Evolutionary conservation across 306 rosid species (phyloP).

Genomic region (Dalbergia oliveri): DNA sequence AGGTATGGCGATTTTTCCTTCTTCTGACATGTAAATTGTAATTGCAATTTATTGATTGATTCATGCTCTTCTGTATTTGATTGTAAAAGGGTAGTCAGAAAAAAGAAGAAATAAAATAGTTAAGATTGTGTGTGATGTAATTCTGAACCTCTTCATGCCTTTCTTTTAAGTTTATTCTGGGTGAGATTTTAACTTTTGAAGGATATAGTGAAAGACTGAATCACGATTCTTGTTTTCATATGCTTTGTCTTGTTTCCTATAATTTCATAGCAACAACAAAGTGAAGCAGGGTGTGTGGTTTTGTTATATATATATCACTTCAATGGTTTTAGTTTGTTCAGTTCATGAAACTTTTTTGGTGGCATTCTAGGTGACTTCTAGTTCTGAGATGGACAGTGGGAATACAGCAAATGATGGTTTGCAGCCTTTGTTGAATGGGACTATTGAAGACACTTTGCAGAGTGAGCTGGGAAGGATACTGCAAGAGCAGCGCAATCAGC

Average conservation of each 20-base stretch:
- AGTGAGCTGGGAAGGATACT: slow-evolving; percentile 80
- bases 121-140: slow-evolving; percentile 36
- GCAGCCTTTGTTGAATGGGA: slow-evolving; percentile 56
- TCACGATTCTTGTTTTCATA: slow-evolving; percentile 31
- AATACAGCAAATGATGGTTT: slow-evolving; percentile 56
- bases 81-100: slow-evolving; percentile 16
- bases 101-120: slow-evolving; percentile 8
- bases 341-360: slow-evolving; percentile 16
- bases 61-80: slow-evolving; percentile 34
- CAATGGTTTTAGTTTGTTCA: slow-evolving; percentile 17
- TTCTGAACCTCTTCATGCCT: slow-evolving; percentile 2
- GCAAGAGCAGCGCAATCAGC: slow-evolving; percentile 71
- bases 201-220: slow-evolving; percentile 12
- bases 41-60: slow-evolving; percentile 43
- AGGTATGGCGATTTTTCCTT: slow-evolving; percentile 30
- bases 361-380: slow-evolving; percentile 45
- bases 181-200: slow-evolving; percentile 44
- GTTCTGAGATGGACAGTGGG: slow-evolving; percentile 72
- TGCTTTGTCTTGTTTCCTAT: slow-evolving; percentile 23
- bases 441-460: slow-evolving; percentile 72
- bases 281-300: slow-evolving; percentile 38
- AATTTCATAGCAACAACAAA: slow-evolving; percentile 5
- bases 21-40: background rate
- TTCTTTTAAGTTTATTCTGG: slow-evolving; percentile 2
- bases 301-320: background rate